These are phyloP conservation scores for Fusarium compactum DNA, from an alignment of 2,329 filamentous ascomycete genomes.

Conservation along the genomic window DNA sequence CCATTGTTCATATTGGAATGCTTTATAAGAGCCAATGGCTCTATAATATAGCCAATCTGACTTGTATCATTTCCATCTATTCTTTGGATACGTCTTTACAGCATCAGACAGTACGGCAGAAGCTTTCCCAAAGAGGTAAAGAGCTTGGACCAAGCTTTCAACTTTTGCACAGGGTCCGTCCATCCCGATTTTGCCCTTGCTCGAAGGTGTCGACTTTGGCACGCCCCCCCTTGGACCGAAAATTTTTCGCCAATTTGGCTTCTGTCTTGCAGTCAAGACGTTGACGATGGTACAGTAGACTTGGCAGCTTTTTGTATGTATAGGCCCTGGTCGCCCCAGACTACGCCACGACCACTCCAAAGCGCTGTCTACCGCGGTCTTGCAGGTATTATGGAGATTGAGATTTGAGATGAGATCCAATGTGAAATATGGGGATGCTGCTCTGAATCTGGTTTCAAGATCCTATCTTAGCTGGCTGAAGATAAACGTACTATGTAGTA, in stretches of 20 bases:
- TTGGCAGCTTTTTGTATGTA: constrained; percentile 19
- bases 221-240: constrained; percentile 44
- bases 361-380: neutral
- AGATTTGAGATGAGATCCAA: constrained; percentile 28
- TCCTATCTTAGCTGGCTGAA: constrained; percentile 15
- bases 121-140: constrained; percentile 43
- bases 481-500: neutral
- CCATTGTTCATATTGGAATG: neutral
- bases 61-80: neutral
- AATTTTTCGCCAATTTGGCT: constrained; percentile 40
- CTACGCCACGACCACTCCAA: constrained; percentile 15
- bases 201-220: neutral
- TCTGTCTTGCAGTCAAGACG: constrained; percentile 11
- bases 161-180: constrained; percentile 39
- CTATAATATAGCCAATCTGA: neutral
- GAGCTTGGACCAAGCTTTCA: constrained; percentile 41
- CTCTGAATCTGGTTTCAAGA: constrained; percentile 14
- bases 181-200: constrained; percentile 45
- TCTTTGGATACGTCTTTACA: constrained; percentile 11
- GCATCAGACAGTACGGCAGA: constrained; percentile 17
- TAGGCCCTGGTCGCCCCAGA: constrained; percentile 37
- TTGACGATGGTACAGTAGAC: constrained; percentile 29
- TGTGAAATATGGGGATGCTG: constrained; percentile 26
- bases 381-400: constrained; percentile 2
- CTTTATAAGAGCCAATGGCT: constrained; percentile 29